A percentile compares a stretch with the other conserved stretches of the same genome.
Conservation (phyloP, 257 asterid species). For the Petunia axillaris region DNA sequence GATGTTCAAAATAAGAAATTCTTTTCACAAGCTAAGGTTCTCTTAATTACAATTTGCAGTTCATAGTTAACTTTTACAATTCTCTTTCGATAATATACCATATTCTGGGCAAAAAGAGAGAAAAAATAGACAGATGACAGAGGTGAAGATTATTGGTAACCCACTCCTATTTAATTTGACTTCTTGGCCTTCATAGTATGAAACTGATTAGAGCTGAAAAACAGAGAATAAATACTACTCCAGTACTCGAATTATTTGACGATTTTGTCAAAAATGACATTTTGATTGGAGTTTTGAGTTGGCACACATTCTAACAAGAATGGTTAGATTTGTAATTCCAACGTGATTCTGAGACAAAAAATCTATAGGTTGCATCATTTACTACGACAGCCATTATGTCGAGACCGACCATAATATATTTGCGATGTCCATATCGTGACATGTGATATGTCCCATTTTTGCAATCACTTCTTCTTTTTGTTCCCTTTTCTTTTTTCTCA, state of each 20-base stretch:
- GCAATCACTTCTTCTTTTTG: background rate
- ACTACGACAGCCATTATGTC: constrained; percentile 19
- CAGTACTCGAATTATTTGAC: background rate
- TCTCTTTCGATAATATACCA: background rate
- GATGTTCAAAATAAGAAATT: background rate
- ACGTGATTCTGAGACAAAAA: background rate
- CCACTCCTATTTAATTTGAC: background rate
- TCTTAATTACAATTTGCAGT: background rate
- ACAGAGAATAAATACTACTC: no score
- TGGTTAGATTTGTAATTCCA: constrained; percentile 1
- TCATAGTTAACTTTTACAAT: no score
- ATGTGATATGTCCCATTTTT: background rate
- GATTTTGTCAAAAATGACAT: background rate
- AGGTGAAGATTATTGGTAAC: background rate
- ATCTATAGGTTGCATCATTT: background rate
- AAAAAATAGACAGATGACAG: no score
- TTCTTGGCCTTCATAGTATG: background rate
- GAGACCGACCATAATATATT: constrained; percentile 11
- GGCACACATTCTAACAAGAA: background rate
- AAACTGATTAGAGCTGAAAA: background rate
- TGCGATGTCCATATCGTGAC: constrained; percentile 19
- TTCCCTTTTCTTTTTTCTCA: background rate
- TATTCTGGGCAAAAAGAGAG: background rate
- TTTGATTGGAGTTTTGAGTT: background rate
- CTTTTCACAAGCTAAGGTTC: background rate